phyloP scores from a whole-genome alignment of 805 yeast species.

The Saturnispora saitoi region DNA sequence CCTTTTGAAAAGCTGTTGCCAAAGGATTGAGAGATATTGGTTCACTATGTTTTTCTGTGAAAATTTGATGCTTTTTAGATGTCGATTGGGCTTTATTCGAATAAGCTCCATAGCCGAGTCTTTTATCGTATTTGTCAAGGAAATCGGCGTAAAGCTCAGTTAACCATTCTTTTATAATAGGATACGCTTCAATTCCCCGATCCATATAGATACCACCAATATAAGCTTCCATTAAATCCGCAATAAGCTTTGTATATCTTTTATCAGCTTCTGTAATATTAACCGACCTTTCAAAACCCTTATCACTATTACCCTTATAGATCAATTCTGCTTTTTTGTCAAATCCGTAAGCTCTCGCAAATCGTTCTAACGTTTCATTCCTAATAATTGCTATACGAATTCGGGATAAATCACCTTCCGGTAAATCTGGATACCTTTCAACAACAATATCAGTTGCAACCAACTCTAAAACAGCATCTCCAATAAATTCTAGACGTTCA shows the following conservation, averaged over 20 bases:
- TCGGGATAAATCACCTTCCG: constrained; percentile 75
- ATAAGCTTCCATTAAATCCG: constrained; percentile 92
- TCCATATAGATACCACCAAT: constrained; percentile 76
- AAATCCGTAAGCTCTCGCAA: constrained; percentile 62
- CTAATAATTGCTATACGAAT: constrained; percentile 64
- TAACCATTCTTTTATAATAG: constrained; percentile 51
- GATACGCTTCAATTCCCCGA: constrained; percentile 14
- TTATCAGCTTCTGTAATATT: constrained; percentile 8
- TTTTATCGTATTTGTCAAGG: constrained; percentile 18
- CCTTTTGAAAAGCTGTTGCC: neutral
- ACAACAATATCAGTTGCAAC: constrained; percentile 64
- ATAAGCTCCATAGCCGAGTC: constrained; percentile 4
- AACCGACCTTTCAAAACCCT: constrained; percentile 17
- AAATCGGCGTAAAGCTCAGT: constrained; percentile 23
- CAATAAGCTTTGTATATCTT: constrained; percentile 30
- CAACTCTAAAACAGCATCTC: constrained; percentile 76
- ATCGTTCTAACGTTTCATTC: constrained; percentile 61
- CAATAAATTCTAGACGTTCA: constrained; percentile 83
- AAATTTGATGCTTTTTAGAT: neutral
- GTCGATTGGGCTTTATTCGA: neutral
- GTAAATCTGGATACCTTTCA: constrained; percentile 53
- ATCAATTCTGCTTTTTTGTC: constrained; percentile 39
- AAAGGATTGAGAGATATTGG: constrained; percentile 2
- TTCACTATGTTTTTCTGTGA: neutral
- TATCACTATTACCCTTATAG: constrained; percentile 1